A percentile compares a stretch with the other conserved stretches of the same genome.
phyloP scores from a whole-genome alignment of 2,329 filamentous ascomycete genomes.

The Fusarium newnesense region DNA sequence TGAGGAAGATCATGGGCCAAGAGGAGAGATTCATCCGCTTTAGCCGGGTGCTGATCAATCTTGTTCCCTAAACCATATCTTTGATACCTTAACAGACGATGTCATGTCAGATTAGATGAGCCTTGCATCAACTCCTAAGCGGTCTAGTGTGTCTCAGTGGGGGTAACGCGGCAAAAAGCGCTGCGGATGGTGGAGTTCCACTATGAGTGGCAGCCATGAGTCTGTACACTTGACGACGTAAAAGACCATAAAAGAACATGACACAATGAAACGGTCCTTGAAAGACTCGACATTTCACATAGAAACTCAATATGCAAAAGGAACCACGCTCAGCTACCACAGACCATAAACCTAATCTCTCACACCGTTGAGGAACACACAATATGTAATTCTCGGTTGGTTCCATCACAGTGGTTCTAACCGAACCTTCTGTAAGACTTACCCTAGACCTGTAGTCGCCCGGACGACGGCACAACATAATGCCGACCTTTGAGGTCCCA shows the following conservation, averaged over 20 bases:
- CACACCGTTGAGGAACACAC: neutral
- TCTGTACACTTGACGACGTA: neutral
- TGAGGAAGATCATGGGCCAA: neutral
- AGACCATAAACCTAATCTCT: neutral
- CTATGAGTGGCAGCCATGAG: neutral
- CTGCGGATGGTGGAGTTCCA: neutral
- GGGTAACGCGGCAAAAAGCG: slow-evolving; percentile 5
- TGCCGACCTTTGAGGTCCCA: slow-evolving; percentile 25
- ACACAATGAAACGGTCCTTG: neutral
- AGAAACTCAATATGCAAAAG: neutral
- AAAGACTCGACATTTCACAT: neutral
- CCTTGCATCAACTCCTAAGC: slow-evolving; percentile 21
- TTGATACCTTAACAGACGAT: slow-evolving; percentile 1
- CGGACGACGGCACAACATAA: slow-evolving; percentile 38
- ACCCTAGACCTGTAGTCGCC: slow-evolving; percentile 19
- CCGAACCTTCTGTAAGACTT: neutral
- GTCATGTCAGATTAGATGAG: slow-evolving; percentile 15
- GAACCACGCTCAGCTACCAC: neutral
- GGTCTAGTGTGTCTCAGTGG: slow-evolving; percentile 30
- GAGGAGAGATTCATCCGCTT: neutral
- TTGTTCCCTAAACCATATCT: neutral
- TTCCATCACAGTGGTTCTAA: neutral
- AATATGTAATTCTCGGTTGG: neutral
- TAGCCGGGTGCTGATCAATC: slow-evolving; percentile 11
- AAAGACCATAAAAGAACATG: neutral